Evolutionary conservation across 768 basidiomycete species (phyloP).

Genomic region (Rhodotorula toruloides): DNA sequence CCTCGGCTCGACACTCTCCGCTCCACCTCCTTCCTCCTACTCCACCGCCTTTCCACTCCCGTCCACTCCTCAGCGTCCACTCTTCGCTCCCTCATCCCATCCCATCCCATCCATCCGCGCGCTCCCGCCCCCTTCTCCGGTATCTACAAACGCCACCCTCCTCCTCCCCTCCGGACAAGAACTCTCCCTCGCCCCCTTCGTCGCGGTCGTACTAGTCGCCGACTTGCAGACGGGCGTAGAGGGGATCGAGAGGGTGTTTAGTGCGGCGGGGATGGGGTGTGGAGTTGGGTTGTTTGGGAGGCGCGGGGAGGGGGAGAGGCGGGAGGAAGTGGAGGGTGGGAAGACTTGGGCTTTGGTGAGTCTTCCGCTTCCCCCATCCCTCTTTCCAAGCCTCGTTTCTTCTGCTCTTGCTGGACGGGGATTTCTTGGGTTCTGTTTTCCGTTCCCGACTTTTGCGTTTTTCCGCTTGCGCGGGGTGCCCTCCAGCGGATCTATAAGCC

Average conservation of each 20-base stretch:
- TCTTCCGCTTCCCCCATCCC: too few species aligned
- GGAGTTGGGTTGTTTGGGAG: slow-evolving; percentile 20
- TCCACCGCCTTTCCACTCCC: neutral
- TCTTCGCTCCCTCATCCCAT: slow-evolving; percentile 75
- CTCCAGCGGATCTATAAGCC: too few species aligned
- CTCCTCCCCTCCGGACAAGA: slow-evolving; percentile 2
- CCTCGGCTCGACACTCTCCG: slow-evolving; percentile 52
- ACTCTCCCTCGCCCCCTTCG: slow-evolving; percentile 17
- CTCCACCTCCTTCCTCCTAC: neutral
- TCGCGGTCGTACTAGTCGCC: slow-evolving; percentile 28
- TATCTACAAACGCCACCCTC: neutral
- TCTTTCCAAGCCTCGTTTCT: too few species aligned
- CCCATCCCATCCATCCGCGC: slow-evolving; percentile 60
- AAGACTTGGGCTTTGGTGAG: slow-evolving; percentile 19
- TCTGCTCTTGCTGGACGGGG: too few species aligned
- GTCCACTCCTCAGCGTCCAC: slow-evolving; percentile 32
- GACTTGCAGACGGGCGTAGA: slow-evolving; percentile 21
- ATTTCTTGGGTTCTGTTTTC: too few species aligned
- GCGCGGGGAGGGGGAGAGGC: slow-evolving; percentile 35
- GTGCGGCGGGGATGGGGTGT: slow-evolving; percentile 26
- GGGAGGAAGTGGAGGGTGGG: slow-evolving; percentile 25
- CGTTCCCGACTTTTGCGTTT: too few species aligned
- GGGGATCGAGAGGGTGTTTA: slow-evolving; percentile 25
- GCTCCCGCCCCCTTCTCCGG: slow-evolving; percentile 10
- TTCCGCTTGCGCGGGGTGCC: too few species aligned